phyloP scores from a whole-genome alignment of 2,329 filamentous ascomycete genomes.

The Verticillium klebahnii region DNA sequence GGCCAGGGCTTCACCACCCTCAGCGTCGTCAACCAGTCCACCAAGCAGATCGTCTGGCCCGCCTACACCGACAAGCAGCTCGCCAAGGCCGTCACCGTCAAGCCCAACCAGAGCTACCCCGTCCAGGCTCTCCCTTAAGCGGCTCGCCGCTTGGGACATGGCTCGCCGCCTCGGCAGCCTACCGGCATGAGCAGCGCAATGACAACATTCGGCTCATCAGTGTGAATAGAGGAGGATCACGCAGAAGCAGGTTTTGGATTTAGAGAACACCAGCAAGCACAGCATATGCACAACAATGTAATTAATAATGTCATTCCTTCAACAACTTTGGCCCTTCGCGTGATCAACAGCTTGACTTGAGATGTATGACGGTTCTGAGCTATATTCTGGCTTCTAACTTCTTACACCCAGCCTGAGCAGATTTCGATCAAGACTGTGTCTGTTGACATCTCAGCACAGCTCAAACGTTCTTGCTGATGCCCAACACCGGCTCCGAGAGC shows the following conservation, averaged over 20 bases:
- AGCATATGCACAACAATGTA: background rate
- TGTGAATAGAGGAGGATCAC: background rate
- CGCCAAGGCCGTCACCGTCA: slow-evolving; percentile 35
- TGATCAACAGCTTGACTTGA: background rate
- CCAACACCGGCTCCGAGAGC: slow-evolving; percentile 20
- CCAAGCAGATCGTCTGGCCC: slow-evolving; percentile 44
- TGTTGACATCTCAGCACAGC: too few species aligned
- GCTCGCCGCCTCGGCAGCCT: background rate
- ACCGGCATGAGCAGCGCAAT: background rate
- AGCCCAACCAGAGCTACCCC: slow-evolving; percentile 43
- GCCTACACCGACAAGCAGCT: slow-evolving; percentile 50
- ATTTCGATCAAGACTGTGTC: background rate
- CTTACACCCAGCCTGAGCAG: too few species aligned
- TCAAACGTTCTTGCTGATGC: slow-evolving; percentile 9
- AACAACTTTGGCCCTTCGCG: background rate
- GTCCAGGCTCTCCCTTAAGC: slow-evolving; percentile 17
- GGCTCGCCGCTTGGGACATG: background rate
- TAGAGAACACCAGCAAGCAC: background rate
- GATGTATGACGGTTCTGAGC: too few species aligned
- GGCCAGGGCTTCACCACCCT: slow-evolving; percentile 51
- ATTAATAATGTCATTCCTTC: background rate
- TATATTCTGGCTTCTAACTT: too few species aligned
- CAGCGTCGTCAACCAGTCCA: slow-evolving; percentile 38
- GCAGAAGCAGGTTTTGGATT: background rate
- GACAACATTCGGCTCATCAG: background rate